Conservation (phyloP, 2,329 filamentous ascomycete genomes). For the Aphanocladium album region DNA sequence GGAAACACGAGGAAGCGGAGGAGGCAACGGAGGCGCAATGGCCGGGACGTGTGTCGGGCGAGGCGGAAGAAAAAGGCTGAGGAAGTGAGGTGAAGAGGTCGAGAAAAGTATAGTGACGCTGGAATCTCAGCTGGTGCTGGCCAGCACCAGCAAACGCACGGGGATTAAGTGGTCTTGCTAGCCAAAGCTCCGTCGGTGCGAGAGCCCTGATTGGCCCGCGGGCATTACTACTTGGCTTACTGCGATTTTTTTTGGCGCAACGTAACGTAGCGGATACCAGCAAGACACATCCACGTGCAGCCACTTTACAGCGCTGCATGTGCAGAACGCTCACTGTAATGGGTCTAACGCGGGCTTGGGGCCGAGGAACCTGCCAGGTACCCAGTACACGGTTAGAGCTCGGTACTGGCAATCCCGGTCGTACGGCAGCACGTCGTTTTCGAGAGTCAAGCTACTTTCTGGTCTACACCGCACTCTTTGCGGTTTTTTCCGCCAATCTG, state of each 20-base stretch:
- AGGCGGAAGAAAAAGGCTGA: neutral
- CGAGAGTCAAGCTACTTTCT: neutral
- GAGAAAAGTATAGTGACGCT: slow-evolving; percentile 12
- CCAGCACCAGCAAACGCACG: slow-evolving; percentile 7
- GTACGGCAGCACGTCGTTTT: neutral
- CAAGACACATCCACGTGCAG: slow-evolving; percentile 3
- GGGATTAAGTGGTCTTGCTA: slow-evolving; percentile 6
- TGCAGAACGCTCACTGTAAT: neutral
- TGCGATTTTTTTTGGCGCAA: slow-evolving; percentile 9
- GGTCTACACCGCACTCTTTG: neutral
- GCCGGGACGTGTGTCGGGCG: slow-evolving; percentile 10
- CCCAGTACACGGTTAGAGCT: slow-evolving; percentile 1
- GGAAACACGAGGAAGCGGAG: neutral
- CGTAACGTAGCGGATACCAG: slow-evolving; percentile 10
- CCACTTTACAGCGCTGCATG: neutral
- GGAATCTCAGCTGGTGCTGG: slow-evolving; percentile 5
- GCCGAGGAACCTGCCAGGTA: slow-evolving; percentile 7
- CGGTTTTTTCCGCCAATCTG: neutral
- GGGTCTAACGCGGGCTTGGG: neutral
- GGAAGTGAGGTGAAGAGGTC: slow-evolving; percentile 9
- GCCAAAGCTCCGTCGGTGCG: slow-evolving; percentile 6
- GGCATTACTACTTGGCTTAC: neutral
- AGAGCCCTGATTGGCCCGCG: slow-evolving; percentile 8
- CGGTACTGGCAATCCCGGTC: slow-evolving; percentile 7
- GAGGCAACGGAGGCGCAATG: slow-evolving; percentile 17